Evolutionary conservation across 768 basidiomycete genomes (phyloP).

Genomic region (Mycena chlorophos): DNA sequence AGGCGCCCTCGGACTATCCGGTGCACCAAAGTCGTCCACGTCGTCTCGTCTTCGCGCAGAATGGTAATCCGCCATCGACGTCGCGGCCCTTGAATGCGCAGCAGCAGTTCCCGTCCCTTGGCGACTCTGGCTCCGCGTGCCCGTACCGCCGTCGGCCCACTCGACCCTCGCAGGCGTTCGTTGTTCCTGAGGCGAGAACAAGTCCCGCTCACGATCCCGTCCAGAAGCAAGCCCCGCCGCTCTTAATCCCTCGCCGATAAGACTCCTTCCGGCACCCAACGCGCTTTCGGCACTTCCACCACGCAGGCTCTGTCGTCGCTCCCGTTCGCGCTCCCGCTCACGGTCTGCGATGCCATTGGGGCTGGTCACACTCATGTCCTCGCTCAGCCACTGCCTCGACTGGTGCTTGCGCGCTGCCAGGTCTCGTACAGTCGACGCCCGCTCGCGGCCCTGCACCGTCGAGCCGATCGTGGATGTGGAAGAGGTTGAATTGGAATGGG

Average conservation of each 20-base stretch:
- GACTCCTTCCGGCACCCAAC: slow-evolving; percentile 50
- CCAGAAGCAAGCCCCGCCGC: slow-evolving; percentile 58
- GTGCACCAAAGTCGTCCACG: slow-evolving; percentile 23
- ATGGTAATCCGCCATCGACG: slow-evolving; percentile 57
- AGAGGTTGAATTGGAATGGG: slow-evolving; percentile 23
- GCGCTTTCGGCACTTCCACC: slow-evolving; percentile 74
- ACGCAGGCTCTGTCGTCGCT: slow-evolving; percentile 56
- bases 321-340: slow-evolving; percentile 33
- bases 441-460: slow-evolving; percentile 20
- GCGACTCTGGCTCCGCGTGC: slow-evolving; percentile 25
- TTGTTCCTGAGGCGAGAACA: slow-evolving; percentile 17
- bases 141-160: slow-evolving; percentile 24
- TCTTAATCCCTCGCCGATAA: slow-evolving; percentile 67
- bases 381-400: slow-evolving; percentile 52
- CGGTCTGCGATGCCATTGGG: not conserved
- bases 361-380: slow-evolving; percentile 13
- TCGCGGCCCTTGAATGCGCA: slow-evolving; percentile 44
- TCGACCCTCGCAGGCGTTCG: slow-evolving; percentile 27
- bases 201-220: slow-evolving; percentile 19
- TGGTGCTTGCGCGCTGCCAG: slow-evolving; percentile 50
- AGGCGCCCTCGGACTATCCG: slow-evolving; percentile 37
- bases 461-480: slow-evolving; percentile 20
- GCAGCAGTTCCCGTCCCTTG: slow-evolving; percentile 14
- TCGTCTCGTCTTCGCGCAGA: slow-evolving; percentile 28
- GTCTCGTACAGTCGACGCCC: slow-evolving; percentile 51